phyloP scores from a whole-genome alignment of 129 eudicot genomes.

The Centaurea solstitialis region DNA sequence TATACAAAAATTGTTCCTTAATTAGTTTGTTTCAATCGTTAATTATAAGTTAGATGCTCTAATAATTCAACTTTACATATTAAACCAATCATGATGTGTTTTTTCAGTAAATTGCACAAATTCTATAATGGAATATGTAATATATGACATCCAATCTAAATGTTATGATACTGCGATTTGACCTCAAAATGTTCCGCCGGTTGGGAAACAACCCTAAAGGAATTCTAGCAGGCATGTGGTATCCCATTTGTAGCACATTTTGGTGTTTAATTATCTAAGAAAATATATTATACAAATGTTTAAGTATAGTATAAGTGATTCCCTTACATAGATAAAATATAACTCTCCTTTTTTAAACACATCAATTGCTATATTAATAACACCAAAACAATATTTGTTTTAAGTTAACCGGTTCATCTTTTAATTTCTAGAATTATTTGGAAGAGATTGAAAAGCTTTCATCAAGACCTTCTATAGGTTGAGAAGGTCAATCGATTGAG shows the following conservation, averaged over 20 bases:
- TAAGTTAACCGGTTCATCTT: neutral
- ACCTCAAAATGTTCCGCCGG: neutral
- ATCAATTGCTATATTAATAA: neutral
- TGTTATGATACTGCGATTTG: neutral
- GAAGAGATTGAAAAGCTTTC: neutral
- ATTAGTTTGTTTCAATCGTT: neutral
- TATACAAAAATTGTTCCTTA: neutral
- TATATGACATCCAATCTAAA: neutral
- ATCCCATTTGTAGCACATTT: neutral
- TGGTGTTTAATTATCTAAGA: neutral
- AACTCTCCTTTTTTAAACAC: neutral
- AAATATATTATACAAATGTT: neutral
- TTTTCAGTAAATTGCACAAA: neutral
- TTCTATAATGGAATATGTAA: neutral
- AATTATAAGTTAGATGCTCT: neutral
- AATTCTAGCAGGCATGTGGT: neutral
- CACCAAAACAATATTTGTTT: neutral
- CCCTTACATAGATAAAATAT: neutral
- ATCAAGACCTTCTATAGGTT: neutral
- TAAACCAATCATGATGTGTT: neutral
- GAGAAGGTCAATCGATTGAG: neutral
- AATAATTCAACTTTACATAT: neutral
- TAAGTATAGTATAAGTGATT: neutral
- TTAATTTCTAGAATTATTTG: neutral
- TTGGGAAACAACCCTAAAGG: neutral